Percentiles rank a stretch among this genome's conserved stretches.
Conservation (phyloP, 73 alveolate species). For the Paramecium caudatum region DNA sequence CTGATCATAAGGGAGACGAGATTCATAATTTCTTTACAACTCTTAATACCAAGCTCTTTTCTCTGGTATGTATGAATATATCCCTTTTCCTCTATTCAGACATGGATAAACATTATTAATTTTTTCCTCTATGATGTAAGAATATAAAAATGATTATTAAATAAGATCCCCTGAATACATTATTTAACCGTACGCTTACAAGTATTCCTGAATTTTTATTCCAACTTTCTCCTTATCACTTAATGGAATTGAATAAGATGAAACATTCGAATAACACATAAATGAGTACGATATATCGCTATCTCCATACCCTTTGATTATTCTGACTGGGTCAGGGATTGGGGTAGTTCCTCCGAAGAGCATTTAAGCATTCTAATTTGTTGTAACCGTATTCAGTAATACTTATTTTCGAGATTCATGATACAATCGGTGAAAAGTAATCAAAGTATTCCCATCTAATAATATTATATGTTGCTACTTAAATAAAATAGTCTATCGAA, state of each 20-base stretch:
- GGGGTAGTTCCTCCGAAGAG: constrained; percentile 4
- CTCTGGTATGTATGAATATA: constrained; percentile 5
- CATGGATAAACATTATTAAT: constrained; percentile 45
- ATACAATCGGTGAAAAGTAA: constrained; percentile 22
- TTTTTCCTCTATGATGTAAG: constrained; percentile 17
- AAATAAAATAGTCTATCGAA: constrained; percentile 18
- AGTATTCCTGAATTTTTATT: background rate
- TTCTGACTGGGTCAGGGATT: constrained; percentile 6
- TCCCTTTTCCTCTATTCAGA: constrained; percentile 2
- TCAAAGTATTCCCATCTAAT: constrained; percentile 36
- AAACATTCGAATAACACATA: constrained; percentile 15
- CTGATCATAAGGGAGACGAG: background rate
- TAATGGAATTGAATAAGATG: background rate
- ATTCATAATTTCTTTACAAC: background rate
- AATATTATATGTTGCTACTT: background rate
- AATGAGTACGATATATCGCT: background rate
- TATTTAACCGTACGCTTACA: background rate
- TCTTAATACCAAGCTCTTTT: constrained; percentile 16
- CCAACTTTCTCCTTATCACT: background rate
- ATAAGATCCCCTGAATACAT: background rate
- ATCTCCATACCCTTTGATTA: constrained; percentile 13
- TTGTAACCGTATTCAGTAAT: background rate
- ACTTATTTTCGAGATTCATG: background rate
- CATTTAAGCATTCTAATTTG: background rate
- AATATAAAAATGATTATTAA: background rate